These are phyloP conservation scores for Epichloe sp. DNA, from an alignment of 2,329 filamentous ascomycete genomes.

Conservation along the genomic window DNA sequence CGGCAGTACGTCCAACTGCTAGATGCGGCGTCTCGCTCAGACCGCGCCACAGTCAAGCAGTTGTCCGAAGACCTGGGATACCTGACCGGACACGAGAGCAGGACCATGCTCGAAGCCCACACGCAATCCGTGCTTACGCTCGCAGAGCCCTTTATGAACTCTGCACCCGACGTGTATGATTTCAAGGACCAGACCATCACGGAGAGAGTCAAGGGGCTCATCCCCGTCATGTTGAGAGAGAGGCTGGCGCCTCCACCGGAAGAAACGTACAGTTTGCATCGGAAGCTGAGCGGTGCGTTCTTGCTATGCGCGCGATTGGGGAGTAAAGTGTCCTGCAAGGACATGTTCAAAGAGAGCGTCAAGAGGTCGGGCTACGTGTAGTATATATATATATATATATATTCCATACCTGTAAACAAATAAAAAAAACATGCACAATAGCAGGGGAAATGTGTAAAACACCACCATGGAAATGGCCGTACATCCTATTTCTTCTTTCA, in stretches of 20 bases:
- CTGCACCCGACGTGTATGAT: constrained; percentile 74
- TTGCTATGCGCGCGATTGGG: constrained; percentile 78
- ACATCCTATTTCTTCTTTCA: too few relatives aligned
- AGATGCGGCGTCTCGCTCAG: constrained; percentile 60
- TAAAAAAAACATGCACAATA: too few relatives aligned
- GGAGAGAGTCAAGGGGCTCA: constrained; percentile 74
- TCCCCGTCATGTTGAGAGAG: constrained; percentile 88
- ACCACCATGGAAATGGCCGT: too few relatives aligned
- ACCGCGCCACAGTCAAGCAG: constrained; percentile 48
- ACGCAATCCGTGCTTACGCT: constrained; percentile 78
- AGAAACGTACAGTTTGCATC: constrained; percentile 91
- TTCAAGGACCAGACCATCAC: constrained; percentile 94
- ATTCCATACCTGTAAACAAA: too few relatives aligned
- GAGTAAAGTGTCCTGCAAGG: constrained; percentile 67
- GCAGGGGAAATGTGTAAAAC: neutral
- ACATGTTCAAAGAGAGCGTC: constrained; percentile 57
- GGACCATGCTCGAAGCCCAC: constrained; percentile 80
- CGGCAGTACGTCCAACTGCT: constrained; percentile 68
- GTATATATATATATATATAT: too few relatives aligned
- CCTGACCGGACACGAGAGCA: constrained; percentile 78
- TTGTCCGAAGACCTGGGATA: constrained; percentile 75
- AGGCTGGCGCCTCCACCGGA: constrained; percentile 82
- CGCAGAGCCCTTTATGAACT: constrained; percentile 74
- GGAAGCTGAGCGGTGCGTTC: constrained; percentile 92
- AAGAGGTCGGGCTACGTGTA: constrained; percentile 20